Evolutionary conservation across 2,329 filamentous ascomycete species (phyloP).

Genomic region (Raffaelea albimanens): DNA sequence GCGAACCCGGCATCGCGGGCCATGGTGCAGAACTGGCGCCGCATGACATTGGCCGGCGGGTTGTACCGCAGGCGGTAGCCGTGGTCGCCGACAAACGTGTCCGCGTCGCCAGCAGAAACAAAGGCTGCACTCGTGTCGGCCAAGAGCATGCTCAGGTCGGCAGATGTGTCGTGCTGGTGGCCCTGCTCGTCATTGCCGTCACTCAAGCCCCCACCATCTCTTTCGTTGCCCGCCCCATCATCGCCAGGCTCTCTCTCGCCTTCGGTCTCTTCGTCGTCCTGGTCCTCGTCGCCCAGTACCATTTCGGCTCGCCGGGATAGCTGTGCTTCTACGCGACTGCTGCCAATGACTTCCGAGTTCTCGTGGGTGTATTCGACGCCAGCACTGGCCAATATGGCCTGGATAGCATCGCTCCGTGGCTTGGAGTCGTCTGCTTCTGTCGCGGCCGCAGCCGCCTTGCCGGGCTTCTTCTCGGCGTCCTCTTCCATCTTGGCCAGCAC

Average conservation of each 20-base stretch:
- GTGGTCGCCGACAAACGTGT: not conserved
- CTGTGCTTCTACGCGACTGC: constrained; percentile 81
- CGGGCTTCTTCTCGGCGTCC: constrained; percentile 18
- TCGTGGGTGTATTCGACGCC: constrained; percentile 95
- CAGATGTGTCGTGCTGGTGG: constrained; percentile 23
- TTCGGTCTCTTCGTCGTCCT: constrained; percentile 24
- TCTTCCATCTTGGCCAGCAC: constrained; percentile 34
- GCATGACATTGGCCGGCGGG: constrained; percentile 64
- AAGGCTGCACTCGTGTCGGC: constrained; percentile 32
- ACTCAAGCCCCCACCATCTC: too few relatives aligned
- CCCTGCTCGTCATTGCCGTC: constrained; percentile 34
- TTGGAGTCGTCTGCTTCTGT: not conserved
- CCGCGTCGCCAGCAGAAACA: constrained; percentile 2
- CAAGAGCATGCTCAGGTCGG: constrained; percentile 41
- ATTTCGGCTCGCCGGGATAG: constrained; percentile 65
- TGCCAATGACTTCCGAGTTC: constrained; percentile 89
- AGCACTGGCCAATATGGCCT: constrained; percentile 78
- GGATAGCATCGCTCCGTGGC: constrained; percentile 61
- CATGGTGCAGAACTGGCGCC: constrained; percentile 86
- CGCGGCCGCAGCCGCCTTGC: not conserved
- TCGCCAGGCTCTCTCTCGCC: constrained; percentile 12
- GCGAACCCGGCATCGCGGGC: constrained; percentile 68
- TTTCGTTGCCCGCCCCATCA: not conserved
- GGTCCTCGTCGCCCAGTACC: constrained; percentile 37
- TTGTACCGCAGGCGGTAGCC: constrained; percentile 43